Base-by-base conservation (phyloP, 306 rosid species). In the Cicer bijugum region DNA sequence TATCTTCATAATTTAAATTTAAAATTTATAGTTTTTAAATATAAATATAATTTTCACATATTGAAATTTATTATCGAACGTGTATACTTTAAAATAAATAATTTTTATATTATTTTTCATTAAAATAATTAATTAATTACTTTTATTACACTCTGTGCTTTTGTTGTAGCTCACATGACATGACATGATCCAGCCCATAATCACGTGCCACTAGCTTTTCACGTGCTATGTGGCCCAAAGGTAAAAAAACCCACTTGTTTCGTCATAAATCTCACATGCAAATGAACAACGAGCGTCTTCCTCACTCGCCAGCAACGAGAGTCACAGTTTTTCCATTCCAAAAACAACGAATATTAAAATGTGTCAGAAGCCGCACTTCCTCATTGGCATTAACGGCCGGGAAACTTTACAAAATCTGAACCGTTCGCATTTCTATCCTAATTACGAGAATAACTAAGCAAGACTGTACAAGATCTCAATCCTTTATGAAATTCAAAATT, bases 121-220 rank as follows among this genome's bases (percentile, higher is more conserved):
- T 28, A 28, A 28, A 28, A 28, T 28, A 28, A 28, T 28, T 3
- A 28, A 4, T 28, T 28, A 28, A 28, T 28, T 28, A 28, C 4
- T 0, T 28, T 28, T 28, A 28, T 28, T 28, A 28, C 35, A 28
- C 35, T 28, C 35, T 28, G 35, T 28, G 35, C 5, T 28, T 28
- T 28, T 28, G 35, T 28, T 28, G 71, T 35, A 57, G 28, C 55
- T 82, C 86, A 84, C 84, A 47, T 80, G 87, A 84, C 87, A 47
- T 80, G 85, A 78, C 42, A 47, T 81, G 87, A 82, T 14, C 63
- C 72, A 65, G 47, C 80, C 74, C 64, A 35, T 35, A 45, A 57
- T 74, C 89, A 88, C 86, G 84, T 79, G 86, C 75, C 50, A 42
- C 58, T 5, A 69, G 12, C 79, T 79, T 74, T 71, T 45, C 81